Evolutionary conservation across 176 grass and related monocot genomes (phyloP), one percentile per base, ranked within the genome.

Genomic region (Microstegium vimineum): DNA sequence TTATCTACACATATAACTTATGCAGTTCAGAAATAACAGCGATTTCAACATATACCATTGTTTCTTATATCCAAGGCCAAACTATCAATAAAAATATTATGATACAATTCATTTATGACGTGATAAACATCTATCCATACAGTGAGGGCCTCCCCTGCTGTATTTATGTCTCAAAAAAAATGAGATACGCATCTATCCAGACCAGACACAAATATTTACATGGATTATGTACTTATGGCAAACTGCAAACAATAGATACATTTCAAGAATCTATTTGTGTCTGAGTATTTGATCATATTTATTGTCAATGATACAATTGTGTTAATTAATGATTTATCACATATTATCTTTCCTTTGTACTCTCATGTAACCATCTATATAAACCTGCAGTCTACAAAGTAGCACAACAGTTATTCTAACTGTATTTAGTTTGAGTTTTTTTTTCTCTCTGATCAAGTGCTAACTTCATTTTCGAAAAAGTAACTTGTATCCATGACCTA

Each of bases 261-360:
- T 57, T 26, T 42, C 59, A 54, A 34, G 41, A 31, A 61, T 59
- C 4, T 62, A 31, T 35, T 57, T 81, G 17, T 26, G 67, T 71
- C 28, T 46, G 22, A 20, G 22, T 78, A 77, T 84, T 35, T 70
- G 57, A 35, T 23, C 22, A 49, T 62, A 70, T 28, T 36, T 75
- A 47, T 61, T 87, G 35, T 43, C 56, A 69, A 61, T 52, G 62
- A 69, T 82, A 32, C 40, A 47, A 68, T 81, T 61, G 4, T 60
- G 20, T 69, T 46, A 81, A 47, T 43, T 79, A 68, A 68, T 63
- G 30, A 61, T 31, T 84, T 84, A 37, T 68, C 35, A 23, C 4
- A 9, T 26, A 26, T 60, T 83, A 46, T 63, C 14, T 73, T 45
- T 17, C 34, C 22, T 86, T 67, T 75, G 38, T 42, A 33, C n/a